These are phyloP conservation scores for Penicillium frequentans DNA, from an alignment of 2,329 filamentous ascomycete genomes.

Conservation along the genomic window DNA sequence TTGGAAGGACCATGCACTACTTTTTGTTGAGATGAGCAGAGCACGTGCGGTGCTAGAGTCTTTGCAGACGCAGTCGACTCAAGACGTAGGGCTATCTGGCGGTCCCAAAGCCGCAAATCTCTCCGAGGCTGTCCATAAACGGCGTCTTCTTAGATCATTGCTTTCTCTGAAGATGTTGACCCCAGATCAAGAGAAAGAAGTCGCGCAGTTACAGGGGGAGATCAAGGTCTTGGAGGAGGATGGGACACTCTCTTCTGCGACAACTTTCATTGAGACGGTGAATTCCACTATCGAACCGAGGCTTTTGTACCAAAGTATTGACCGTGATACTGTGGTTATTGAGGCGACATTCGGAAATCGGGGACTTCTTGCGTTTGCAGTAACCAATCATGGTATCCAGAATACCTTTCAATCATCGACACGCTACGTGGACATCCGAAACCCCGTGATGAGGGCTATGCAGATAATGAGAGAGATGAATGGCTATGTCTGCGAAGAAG, in stretches of 20 bases:
- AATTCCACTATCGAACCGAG: conserved; percentile 15
- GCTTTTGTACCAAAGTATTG: conserved; percentile 17
- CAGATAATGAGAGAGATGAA: conserved; percentile 21
- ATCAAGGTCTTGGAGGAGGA: conserved; percentile 11
- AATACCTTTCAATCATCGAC: conserved; percentile 8
- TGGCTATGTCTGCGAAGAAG: conserved; percentile 15
- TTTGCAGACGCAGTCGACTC: conserved; percentile 10
- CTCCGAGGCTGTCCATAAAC: conserved; percentile 16
- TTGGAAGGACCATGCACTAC: conserved; percentile 24
- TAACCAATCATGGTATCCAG: conserved; percentile 22
- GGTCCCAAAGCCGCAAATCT: not conserved
- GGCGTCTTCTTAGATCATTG: conserved; percentile 13
- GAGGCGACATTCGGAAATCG: conserved; percentile 19
- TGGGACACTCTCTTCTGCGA: conserved; percentile 15
- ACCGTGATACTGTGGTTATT: conserved; percentile 19
- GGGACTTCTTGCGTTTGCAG: conserved; percentile 20
- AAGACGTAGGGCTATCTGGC: not conserved
- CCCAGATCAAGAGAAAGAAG: conserved; percentile 13
- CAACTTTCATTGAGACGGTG: conserved; percentile 18
- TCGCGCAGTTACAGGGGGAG: conserved; percentile 10
- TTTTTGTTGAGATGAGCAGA: conserved; percentile 24
- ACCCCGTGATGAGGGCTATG: conserved; percentile 22
- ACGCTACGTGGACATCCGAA: conserved; percentile 13
- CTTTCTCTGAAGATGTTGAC: conserved; percentile 8
- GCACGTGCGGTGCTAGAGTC: conserved; percentile 23